Evolutionary conservation across 2,329 filamentous ascomycete genomes (phyloP), one percentile per base, ranked within the genome.

Genomic region (Stagonosporopsis cucurbitacearum): DNA sequence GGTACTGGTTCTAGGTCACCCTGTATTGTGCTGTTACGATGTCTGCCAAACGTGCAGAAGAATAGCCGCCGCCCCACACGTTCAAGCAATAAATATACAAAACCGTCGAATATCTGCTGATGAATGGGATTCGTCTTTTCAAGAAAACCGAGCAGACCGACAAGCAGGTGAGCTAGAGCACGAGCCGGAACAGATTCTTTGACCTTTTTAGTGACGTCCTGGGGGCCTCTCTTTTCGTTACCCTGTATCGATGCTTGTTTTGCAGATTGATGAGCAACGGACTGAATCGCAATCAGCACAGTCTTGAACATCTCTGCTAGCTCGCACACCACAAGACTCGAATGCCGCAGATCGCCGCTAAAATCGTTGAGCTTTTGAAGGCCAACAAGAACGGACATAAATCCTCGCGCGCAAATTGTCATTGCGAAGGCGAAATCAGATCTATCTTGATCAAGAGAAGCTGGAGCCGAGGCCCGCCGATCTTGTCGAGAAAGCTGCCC

Each of bases 61-160:
- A 74, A 79, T 2, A 80, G 63, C 0, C 67, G 66, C 19, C 69
- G 66, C 5, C 78, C 78, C 1, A 78, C 64, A 19, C 70, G 72
- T 22, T 78, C 70, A 2, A 81, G 64, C 1, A 80, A 55, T 13
- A 75, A 61, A 50, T 74, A 81, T 1, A 75, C 65, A 30, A 79
- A 75, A 2, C 77, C 78, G 65, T 81, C 79, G 48, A 80, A 80
- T 1, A 81, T 57, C 19, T 74, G 63, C 26, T 72, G 71, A 36
- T 80, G 77, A 11, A 68, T 36, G 4, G 64, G 52, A 17, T 71
- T 60, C 9, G 68, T 72, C 25, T 74, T 63, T 26, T 78, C 73
- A 1, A 80, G 68, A 13, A 70, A 62, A 0, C 71, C 67, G 4
- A 80, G 55, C 3, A 78, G 59, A 4, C 69, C 70, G 1, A 66